Evolutionary conservation across 768 basidiomycete genomes (phyloP), one percentile per base, ranked within the genome.

Genomic region (Dictyophora rubrovolvata): DNA sequence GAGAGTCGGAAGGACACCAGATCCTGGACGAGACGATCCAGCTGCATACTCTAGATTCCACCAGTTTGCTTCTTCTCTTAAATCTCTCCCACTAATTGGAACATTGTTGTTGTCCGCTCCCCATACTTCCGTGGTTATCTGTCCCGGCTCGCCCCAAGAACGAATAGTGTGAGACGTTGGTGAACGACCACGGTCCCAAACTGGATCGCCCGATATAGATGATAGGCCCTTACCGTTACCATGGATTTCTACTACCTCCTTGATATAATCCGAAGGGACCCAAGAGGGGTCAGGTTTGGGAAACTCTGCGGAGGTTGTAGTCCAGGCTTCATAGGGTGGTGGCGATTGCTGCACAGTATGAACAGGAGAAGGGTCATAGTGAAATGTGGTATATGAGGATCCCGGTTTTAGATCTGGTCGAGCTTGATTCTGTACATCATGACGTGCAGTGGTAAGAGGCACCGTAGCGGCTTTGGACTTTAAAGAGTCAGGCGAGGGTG

Each of bases 1-100:
- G 55, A 82, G 69, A 2, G 87, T 83, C 0, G 89, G 80, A 20
- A 90, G 74, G 48, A 88, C 76, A 17, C 89, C 88, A 1, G 78
- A 76, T 2, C 88, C 88, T 0, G 89, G 89, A 21, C 87, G 82
- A 48, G 70, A 67, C 64, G 69, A 66, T 48, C 57, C 69, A 46
- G 72, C 73, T 48, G 80, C 78, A 18, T 75, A 64, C 17, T 74
- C 75, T 8, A 74, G 65, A 67, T 86, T 79, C 84, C 84, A 89
- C 89, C 88, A 90, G 50, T 73, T 72, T 18, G 68, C 70, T 69
- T 90, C 88, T 66, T 90, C 86, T 2, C 73, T 66, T 8, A 72
- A 73, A 55, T 76, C 74, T 50, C 87, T 75, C 7, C 83, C 86
- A 70, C 82, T 80, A 63, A 90, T 86, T n/a, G 33, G 55, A 18